Evolutionary conservation across 208 protist species (phyloP).

Genomic region (Angomonas deanei): DNA sequence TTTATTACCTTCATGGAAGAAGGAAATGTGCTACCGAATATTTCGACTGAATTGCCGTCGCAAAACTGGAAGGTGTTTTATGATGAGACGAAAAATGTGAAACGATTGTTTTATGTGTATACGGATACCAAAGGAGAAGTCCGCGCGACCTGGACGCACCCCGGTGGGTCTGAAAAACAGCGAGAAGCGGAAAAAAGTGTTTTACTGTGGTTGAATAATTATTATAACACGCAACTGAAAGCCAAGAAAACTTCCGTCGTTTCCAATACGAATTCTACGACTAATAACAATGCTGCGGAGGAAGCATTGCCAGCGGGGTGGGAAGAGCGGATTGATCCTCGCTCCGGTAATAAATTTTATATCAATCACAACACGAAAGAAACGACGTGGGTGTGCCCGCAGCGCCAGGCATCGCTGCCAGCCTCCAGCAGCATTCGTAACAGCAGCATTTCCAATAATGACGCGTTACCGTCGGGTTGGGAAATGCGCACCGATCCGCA

Average conservation of each 20-base stretch:
- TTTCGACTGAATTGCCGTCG: slow-evolving; percentile 43
- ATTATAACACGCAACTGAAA: slow-evolving; percentile 9
- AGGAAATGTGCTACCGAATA: slow-evolving; percentile 25
- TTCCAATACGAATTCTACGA: neutral
- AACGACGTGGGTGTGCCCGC: slow-evolving; percentile 52
- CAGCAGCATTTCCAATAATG: slow-evolving; percentile 5
- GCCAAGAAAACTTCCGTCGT: slow-evolving; percentile 6
- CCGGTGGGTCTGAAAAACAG: slow-evolving; percentile 38
- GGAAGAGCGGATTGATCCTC: slow-evolving; percentile 28
- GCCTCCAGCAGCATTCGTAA: neutral
- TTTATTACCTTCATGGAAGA: neutral
- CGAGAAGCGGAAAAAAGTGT: slow-evolving; percentile 31
- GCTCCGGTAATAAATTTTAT: slow-evolving; percentile 54
- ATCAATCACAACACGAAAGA: slow-evolving; percentile 64
- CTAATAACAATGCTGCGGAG: neutral
- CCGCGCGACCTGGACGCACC: slow-evolving; percentile 61
- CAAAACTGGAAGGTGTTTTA: slow-evolving; percentile 54
- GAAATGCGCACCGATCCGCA: slow-evolving; percentile 16
- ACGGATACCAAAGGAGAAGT: slow-evolving; percentile 23
- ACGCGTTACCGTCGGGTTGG: slow-evolving; percentile 9
- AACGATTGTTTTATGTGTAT: slow-evolving; percentile 61
- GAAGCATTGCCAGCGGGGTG: slow-evolving; percentile 22
- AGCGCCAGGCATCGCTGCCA: neutral
- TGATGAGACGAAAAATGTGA: slow-evolving; percentile 20
- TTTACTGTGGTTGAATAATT: slow-evolving; percentile 24